Base-by-base conservation (phyloP, 2,329 filamentous ascomycete genomes). In the Orbilia ellipsospora region DNA sequence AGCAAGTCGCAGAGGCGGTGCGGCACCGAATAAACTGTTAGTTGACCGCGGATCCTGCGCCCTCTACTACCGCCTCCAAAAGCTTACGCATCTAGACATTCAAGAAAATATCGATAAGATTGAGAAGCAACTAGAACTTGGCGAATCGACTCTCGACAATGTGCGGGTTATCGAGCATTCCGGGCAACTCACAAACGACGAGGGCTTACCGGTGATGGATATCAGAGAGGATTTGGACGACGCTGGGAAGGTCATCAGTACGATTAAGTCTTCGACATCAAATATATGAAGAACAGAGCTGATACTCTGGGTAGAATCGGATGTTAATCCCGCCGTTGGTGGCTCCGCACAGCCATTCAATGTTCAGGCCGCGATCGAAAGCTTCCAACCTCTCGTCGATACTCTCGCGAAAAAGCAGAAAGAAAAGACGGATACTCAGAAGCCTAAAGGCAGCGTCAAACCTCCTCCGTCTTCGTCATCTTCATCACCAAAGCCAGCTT, bases 221-320 rank as follows among this genome's bases (percentile, higher is more conserved):
- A 98, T 99, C 78, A 85, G 93, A 65, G 95, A 99, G 82, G 89
- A 96, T 83, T 85, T 98, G 23, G 95, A 98, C 80, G 94, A 97
- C 7, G 88, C 96, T 10, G 95, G 90, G 67, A 95, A 96, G 80
- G 87, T 98, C 2, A 82, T 97, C 16, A 75, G 79, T 80, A 52
- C 60, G 78, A 70, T 5, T 12, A 8, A 20, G 8, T 5, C 44
- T 28, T 3, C 7, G 20, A n/a, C 28, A 26, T 10, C 4, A 15
- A 10, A 1, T 16, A 4, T 23, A 23, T 23, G 5, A 10, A 16
- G 36, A 54, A 36, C 10, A 10, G 4, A n/a, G 26, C 50, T 70
- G 63, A 69, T 23, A 4, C 18, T 3, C 26, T 52, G 8, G 45
- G 20, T 20, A 77, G 73, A 61, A 44, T 75, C 72, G 20, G 56